Evolutionary conservation across 1,284 basidiomycete genomes (phyloP), one percentile per base, ranked within the genome.

Genomic region (Takashimella koratensis): DNA sequence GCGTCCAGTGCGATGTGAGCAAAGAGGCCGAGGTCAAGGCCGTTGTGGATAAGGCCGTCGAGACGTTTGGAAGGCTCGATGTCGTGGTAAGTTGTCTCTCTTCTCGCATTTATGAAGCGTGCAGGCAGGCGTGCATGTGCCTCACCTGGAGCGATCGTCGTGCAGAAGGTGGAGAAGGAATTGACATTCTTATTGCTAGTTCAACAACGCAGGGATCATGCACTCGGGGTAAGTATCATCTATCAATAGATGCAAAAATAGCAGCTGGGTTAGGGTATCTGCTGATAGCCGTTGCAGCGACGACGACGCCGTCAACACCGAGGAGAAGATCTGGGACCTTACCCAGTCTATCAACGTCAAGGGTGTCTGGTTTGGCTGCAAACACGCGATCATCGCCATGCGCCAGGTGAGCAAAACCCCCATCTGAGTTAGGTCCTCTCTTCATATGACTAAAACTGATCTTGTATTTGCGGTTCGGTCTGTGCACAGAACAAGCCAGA

Each of bases 331-430:
- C 74, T 97, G 94, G 93, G 90, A 95, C 74, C 79, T 92, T 53
- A 92, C 90, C 4, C 90, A 94, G 86, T 81, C 84, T 58, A 87
- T 97, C 79, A 98, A 98, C 75, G 84, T 95, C 73, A 98, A 98
- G 77, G 94, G 94, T 52, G 95, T 97, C 55, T 97, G 94, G 94
- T 98, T 87, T 85, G 94, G 95, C 44, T 94, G 88, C 82, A 96
- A 97, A 77, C 87, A 98, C 71, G 94, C 92, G 5, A 93, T 98
- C 70, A 80, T 87, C 51, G 95, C 94, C 22, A 98, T 98, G 94
- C 85, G 90, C 59, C 79, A 73, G 43, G 75, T 74, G 49, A 59
- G 75, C 22, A 10, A 19, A 20, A 43, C 19, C 19, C 19, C 11
- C 22, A 19, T 36, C 30, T 36, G 11, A 11, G 11, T 8, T 8